Base-by-base conservation (phyloP, 2,329 filamentous ascomycete genomes). In the Colletotrichum sp. region DNA sequence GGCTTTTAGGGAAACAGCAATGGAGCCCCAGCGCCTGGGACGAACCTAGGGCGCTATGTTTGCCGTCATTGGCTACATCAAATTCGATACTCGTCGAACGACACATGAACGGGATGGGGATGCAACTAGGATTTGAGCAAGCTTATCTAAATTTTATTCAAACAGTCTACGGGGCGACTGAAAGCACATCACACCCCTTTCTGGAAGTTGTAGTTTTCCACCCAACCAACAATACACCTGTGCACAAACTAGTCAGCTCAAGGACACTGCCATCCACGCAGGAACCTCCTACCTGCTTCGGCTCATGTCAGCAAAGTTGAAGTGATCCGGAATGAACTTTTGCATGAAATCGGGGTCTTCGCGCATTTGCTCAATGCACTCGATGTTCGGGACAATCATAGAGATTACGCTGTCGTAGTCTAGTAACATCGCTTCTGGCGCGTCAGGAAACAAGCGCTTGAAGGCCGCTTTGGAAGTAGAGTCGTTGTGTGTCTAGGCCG, bases 301-400 rank as follows among this genome's bases (percentile, higher is more conserved):
- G 28, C 61, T 71, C 69, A 67, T 71, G 10, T 71, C 62, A n/a
- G 69, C 69, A 24, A 71, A 71, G 15, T 71, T 71, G 61, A 71
- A 71, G 8, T 71, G 69, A 18, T 71, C 69, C 1, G 69, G 69
- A 8, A 71, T 71, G 48, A 71, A 71, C 8, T 60, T 67, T 2
- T 18, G 8, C 12, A 60, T 16, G 26, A 71, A 70, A 10, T 71
- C 69, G n/a, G 69, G 32, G 4, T 71, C 69, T 10, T 67, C n/a
- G 15, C 69, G 69, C 69, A 71, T 71, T 9, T 67, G 48, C 21
- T 67, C 62, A 26, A 71, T 71, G n/a, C 69, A 67, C 21, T 16
- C 48, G 1, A 71, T 48, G 10, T 34, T 12, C 2, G 69, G 69
- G 3, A 67, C 69, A 8, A 71, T 67, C 16, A 71, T 71, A 2